These are phyloP conservation scores for Hepatocystis sp. DNA, from an alignment of 169 alveolate genomes.

Conservation along the genomic window DNA sequence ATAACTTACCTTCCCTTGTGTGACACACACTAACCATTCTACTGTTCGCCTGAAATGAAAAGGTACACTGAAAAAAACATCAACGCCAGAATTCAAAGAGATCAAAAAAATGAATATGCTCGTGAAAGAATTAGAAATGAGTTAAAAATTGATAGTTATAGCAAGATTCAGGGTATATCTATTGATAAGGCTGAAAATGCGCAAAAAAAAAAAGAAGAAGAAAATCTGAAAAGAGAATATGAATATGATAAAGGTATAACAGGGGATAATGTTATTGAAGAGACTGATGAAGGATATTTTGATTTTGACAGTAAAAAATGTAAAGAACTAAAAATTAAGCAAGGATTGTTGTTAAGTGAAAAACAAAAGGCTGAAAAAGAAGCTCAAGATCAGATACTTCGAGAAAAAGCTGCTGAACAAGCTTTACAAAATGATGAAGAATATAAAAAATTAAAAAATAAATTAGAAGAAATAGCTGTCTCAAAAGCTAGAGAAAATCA, in stretches of 20 bases:
- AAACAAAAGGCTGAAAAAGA: conserved; percentile 65
- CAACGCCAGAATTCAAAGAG: conserved; percentile 62
- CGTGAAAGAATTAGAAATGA: conserved; percentile 54
- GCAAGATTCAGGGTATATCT: conserved; percentile 46
- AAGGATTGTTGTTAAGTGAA: conserved; percentile 45
- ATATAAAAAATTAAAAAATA: conserved; percentile 48
- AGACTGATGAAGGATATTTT: conserved; percentile 3
- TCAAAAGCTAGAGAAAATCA: conserved; percentile 62
- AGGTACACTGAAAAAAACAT: conserved; percentile 51
- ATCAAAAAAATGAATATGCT: conserved; percentile 68
- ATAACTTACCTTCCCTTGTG: too few species aligned
- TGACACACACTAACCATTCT: too few species aligned
- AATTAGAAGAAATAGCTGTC: conserved; percentile 53
- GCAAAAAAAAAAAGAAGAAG: conserved; percentile 34
- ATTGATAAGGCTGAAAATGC: conserved; percentile 45
- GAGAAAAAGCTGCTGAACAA: conserved; percentile 63
- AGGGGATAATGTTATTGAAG: conserved; percentile 13
- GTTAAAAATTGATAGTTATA: conserved; percentile 44
- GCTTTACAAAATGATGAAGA: conserved; percentile 67
- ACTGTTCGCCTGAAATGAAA: conserved; percentile 23
- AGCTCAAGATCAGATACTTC: conserved; percentile 10
- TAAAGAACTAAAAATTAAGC: conserved; percentile 26
- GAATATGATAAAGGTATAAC: too few species aligned
- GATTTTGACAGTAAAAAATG: conserved; percentile 47
- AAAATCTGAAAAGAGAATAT: conserved; percentile 17